Percentiles rank a stretch among this genome's conserved stretches.
These are phyloP conservation scores for Teratosphaeria destructans DNA, from an alignment of 2,329 filamentous ascomycete species.

Conservation along the genomic window DNA sequence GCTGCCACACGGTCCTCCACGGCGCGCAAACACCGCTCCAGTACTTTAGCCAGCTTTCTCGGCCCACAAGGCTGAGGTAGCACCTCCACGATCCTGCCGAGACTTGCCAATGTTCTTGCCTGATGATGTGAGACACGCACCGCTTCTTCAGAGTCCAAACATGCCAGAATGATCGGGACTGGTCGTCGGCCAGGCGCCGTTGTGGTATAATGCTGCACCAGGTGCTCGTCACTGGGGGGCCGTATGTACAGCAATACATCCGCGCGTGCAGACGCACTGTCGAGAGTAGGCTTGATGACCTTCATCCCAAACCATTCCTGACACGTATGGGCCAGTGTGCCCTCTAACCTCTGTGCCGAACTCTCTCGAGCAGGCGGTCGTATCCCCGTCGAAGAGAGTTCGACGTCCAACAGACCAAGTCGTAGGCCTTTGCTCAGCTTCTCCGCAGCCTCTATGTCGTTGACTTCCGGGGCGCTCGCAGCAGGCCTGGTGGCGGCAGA, in stretches of 20 bases:
- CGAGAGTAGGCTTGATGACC: neutral
- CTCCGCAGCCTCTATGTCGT: neutral
- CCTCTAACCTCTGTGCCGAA: conserved; percentile 2
- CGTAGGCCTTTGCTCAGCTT: conserved; percentile 1
- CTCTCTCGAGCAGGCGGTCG: neutral
- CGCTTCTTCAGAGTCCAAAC: conserved; percentile 25
- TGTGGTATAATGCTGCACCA: conserved; percentile 3
- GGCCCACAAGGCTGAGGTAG: conserved; percentile 30
- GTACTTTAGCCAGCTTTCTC: conserved; percentile 28
- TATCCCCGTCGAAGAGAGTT: neutral
- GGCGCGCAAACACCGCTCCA: conserved; percentile 22
- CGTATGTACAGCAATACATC: conserved; percentile 16
- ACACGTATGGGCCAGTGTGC: neutral
- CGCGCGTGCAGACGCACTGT: conserved; percentile 10
- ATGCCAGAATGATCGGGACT: conserved; percentile 11
- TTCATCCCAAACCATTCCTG: neutral
- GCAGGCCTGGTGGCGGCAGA: neutral
- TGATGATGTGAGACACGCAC: conserved; percentile 13
- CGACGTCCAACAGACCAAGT: conserved; percentile 13
- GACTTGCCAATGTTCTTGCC: conserved; percentile 7
- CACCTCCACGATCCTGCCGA: conserved; percentile 22
- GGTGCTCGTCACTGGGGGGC: conserved; percentile 12
- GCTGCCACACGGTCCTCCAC: conserved; percentile 6
- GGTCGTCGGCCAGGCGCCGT: conserved; percentile 8
- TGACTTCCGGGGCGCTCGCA: neutral